Evolutionary conservation across 352 stramenopile species (phyloP).

Genomic region (Thalassiosira allenii): DNA sequence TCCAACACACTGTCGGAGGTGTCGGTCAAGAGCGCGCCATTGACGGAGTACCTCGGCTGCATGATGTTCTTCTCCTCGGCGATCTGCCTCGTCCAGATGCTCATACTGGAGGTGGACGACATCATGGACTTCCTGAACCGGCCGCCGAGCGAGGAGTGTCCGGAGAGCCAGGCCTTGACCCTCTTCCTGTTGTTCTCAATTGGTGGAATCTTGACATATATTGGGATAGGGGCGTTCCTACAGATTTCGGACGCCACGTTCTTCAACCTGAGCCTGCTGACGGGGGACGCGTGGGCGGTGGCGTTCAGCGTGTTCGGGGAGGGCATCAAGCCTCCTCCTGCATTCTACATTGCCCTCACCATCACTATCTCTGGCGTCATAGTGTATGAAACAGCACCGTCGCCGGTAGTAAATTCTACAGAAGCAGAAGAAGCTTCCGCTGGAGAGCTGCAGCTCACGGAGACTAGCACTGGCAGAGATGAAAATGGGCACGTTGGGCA

Average conservation of each 20-base stretch:
- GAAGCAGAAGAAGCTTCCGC: constrained; percentile 10
- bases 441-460: constrained; percentile 2
- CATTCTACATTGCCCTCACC: constrained; percentile 75
- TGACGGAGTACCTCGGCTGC: constrained; percentile 91
- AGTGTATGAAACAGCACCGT: constrained; percentile 80
- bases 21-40: constrained; percentile 40
- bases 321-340: constrained; percentile 71
- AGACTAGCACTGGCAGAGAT: not conserved
- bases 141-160: constrained; percentile 32
- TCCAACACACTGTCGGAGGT: constrained; percentile 81
- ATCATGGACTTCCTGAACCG: constrained; percentile 63
- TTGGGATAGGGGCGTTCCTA: constrained; percentile 42
- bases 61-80: constrained; percentile 90
- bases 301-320: constrained; percentile 90
- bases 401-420: constrained; percentile 45
- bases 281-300: constrained; percentile 95
- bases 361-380: constrained; percentile 76
- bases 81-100: constrained; percentile 89
- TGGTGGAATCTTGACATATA: constrained; percentile 35
- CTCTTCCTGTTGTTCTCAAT: constrained; percentile 41
- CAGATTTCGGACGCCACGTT: constrained; percentile 56
- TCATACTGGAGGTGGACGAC: constrained; percentile 87
- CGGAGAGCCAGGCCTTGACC: constrained; percentile 22
- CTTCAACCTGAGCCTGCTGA: constrained; percentile 88
- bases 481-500: too few species aligned